phyloP scores from a whole-genome alignment of 23 red algal genomes.

The Gracilaria vermiculophylla region DNA sequence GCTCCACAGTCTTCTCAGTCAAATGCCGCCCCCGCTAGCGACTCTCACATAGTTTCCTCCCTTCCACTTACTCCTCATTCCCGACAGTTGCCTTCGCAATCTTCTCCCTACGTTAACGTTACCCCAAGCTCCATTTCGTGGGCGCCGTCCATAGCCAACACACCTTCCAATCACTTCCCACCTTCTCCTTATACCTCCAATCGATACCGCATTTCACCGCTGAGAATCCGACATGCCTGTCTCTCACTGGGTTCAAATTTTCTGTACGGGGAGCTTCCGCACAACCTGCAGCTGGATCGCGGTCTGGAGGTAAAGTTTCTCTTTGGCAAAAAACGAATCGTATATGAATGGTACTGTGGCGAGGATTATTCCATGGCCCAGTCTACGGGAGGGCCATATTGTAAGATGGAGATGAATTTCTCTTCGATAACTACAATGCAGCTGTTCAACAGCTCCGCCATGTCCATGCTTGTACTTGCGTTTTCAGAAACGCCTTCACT shows the following conservation, averaged over 20 bases:
- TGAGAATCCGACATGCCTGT: conserved; percentile 35
- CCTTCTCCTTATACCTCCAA: conserved; percentile 4
- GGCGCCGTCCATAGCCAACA: conserved; percentile 32
- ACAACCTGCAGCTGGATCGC: conserved; percentile 30
- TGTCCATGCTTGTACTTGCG: conserved; percentile 27
- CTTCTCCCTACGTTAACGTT: conserved; percentile 18
- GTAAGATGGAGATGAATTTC: conserved; percentile 64
- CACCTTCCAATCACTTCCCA: neutral
- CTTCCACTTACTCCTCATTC: neutral
- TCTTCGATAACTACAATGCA: conserved; percentile 3
- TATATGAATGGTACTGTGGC: conserved; percentile 69
- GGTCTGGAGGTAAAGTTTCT: conserved; percentile 71
- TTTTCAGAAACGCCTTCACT: conserved; percentile 14
- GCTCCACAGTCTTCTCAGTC: neutral
- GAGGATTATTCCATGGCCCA: conserved; percentile 25
- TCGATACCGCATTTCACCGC: conserved; percentile 41
- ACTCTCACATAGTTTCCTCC: neutral
- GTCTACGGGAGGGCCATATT: conserved; percentile 60
- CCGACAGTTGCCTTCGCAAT: neutral
- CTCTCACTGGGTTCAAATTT: neutral
- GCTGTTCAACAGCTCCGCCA: conserved; percentile 7
- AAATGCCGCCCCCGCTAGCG: neutral
- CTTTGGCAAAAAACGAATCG: conserved; percentile 65
- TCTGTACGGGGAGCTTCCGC: conserved; percentile 22
- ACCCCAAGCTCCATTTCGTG: conserved; percentile 23